Conservation (phyloP, 768 basidiomycete species). For the Sporobolomyces phaffii region DNA sequence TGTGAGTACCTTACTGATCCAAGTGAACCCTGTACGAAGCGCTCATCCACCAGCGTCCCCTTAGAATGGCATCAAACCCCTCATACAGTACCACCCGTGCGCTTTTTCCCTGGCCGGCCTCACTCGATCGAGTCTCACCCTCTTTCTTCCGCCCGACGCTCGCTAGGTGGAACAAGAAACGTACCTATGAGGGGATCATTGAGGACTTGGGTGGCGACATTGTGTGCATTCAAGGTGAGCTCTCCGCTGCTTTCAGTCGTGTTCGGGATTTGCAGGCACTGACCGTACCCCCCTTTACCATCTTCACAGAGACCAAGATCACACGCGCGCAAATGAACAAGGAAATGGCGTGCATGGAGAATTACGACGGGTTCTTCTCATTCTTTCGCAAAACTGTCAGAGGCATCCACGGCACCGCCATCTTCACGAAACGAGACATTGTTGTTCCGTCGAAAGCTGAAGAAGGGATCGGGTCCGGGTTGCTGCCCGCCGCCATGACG, state of each 20-base stretch:
- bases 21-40: background rate
- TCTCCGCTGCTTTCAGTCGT: background rate
- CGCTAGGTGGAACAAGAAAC: constrained; percentile 68
- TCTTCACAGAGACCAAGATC: constrained; percentile 72
- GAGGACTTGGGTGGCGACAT: constrained; percentile 79
- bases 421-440: constrained; percentile 63
- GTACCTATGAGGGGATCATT: constrained; percentile 71
- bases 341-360: constrained; percentile 66
- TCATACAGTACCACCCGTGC: constrained; percentile 87
- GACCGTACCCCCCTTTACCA: background rate
- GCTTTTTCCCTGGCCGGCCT: no score
- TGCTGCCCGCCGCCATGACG: constrained; percentile 43
- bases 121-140: no score
- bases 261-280: background rate
- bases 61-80: constrained; percentile 60
- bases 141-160: no score
- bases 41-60: background rate
- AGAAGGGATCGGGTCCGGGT: constrained; percentile 61
- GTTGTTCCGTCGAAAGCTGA: constrained; percentile 58
- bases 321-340: constrained; percentile 64
- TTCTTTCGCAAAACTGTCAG: constrained; percentile 57
- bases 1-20: constrained; percentile 47
- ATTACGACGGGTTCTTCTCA: constrained; percentile 83
- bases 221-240: constrained; percentile 85
- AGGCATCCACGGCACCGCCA: constrained; percentile 90